Percentiles rank a stretch among this genome's conserved stretches.
phyloP scores from a whole-genome alignment of 2,329 filamentous ascomycete species.

The Penicillium sp. region DNA sequence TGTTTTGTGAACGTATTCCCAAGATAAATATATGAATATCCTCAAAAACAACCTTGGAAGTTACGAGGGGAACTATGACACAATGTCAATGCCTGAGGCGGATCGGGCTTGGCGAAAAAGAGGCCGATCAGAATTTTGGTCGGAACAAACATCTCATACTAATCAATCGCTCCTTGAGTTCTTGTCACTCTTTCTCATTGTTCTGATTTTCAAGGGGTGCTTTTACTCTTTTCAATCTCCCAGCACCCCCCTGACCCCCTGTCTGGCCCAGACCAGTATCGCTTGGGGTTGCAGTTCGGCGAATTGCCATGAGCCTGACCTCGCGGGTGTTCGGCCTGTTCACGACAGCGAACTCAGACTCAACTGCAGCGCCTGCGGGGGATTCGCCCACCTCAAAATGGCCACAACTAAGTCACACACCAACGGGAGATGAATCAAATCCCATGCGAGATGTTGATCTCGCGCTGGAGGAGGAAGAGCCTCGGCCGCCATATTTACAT shows the following conservation, averaged over 20 bases:
- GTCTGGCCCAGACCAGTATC: constrained; percentile 29
- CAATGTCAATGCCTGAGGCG: constrained; percentile 18
- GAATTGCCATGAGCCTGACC: constrained; percentile 58
- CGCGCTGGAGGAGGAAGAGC: constrained; percentile 49
- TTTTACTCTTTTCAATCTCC: constrained; percentile 11
- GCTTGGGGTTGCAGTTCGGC: constrained; percentile 32
- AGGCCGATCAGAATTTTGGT: constrained; percentile 37
- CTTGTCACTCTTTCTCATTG: constrained; percentile 20
- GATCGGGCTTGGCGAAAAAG: constrained; percentile 29
- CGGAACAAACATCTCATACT: constrained; percentile 10
- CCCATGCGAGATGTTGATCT: constrained; percentile 39
- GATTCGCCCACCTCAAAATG: constrained; percentile 30
- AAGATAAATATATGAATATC: too few species aligned
- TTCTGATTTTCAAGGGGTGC: constrained; percentile 15
- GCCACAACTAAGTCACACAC: constrained; percentile 29
- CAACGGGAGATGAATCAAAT: constrained; percentile 11
- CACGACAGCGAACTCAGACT: constrained; percentile 41
- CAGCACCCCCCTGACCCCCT: constrained; percentile 28
- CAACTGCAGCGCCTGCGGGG: constrained; percentile 24
- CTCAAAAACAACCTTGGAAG: neutral
- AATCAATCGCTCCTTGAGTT: constrained; percentile 4
- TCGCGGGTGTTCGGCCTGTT: constrained; percentile 57
- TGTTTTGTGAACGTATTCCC: too few species aligned
- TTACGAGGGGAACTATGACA: neutral
- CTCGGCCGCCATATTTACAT: constrained; percentile 64